Evolutionary conservation across 371 early-diverging fungal genomes (phyloP).

Genomic region (Mortierella sp.): DNA sequence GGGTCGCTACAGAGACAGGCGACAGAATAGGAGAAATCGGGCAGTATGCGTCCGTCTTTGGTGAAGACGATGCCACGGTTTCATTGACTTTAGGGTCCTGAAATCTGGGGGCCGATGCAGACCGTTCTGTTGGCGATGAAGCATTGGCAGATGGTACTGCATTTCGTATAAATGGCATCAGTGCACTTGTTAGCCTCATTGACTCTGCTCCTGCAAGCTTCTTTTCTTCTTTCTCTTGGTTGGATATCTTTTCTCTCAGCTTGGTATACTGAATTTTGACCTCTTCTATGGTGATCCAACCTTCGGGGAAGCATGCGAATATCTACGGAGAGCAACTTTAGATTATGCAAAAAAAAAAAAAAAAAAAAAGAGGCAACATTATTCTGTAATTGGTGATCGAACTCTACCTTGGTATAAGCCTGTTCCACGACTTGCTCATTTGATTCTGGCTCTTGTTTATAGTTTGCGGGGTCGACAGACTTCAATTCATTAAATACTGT

Average conservation of each 20-base stretch:
- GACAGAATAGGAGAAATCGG: background rate
- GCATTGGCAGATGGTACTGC: too few relatives aligned
- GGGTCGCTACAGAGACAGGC: background rate
- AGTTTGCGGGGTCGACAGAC: slow-evolving; percentile 4
- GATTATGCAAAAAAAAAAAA: background rate
- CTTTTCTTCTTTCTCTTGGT: slow-evolving; percentile 3
- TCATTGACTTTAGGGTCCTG: background rate
- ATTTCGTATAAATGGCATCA: background rate
- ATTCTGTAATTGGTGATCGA: background rate
- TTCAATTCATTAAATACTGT: slow-evolving; percentile 11
- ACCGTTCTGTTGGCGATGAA: background rate
- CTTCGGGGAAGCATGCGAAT: slow-evolving; percentile 61
- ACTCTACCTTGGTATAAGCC: slow-evolving; percentile 61
- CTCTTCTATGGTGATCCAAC: slow-evolving; percentile 62
- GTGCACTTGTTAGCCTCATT: background rate
- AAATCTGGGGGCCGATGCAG: background rate
- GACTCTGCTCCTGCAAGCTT: background rate
- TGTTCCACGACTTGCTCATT: slow-evolving; percentile 58
- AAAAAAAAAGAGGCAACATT: background rate
- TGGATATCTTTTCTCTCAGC: slow-evolving; percentile 49
- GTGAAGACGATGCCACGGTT: background rate
- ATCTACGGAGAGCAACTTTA: slow-evolving; percentile 45
- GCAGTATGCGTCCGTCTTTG: background rate
- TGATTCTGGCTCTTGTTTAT: slow-evolving; percentile 15
- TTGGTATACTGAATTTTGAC: slow-evolving; percentile 61